phyloP scores from a whole-genome alignment of 371 early-diverging fungal species.

The Haplosporangium sp. region DNA sequence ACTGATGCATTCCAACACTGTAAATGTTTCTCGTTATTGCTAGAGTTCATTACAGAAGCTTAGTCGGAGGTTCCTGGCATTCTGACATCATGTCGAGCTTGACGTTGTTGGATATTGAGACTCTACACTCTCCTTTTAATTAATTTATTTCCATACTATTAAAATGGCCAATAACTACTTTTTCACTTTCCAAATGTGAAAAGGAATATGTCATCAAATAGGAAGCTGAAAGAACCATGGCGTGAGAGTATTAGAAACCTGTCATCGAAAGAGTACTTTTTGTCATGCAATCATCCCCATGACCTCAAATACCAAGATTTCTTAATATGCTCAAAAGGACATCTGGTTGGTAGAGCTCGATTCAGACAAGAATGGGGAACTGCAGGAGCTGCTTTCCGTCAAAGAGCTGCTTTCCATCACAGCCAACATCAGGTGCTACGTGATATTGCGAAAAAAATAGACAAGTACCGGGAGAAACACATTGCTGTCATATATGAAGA shows the following conservation, averaged over 20 bases:
- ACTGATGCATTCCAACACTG: conserved; percentile 16
- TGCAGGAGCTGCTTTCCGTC: conserved; percentile 1
- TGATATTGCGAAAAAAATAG: conserved; percentile 7
- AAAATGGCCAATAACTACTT: conserved; percentile 3
- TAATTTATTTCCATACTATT: background rate
- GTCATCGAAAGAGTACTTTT: conserved; percentile 15
- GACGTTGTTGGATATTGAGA: conserved; percentile 12
- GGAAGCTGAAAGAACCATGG: conserved; percentile 9
- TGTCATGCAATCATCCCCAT: conserved; percentile 4
- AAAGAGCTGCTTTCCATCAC: background rate
- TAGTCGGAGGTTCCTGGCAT: conserved; percentile 11
- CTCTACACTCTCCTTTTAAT: background rate
- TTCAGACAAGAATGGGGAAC: conserved; percentile 17
- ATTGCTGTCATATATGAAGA: conserved; percentile 7
- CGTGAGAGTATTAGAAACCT: conserved; percentile 1
- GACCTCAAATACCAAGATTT: conserved; percentile 11
- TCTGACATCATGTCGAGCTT: conserved; percentile 13
- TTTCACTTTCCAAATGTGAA: background rate
- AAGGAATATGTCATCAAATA: conserved; percentile 9
- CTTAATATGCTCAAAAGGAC: conserved; percentile 14
- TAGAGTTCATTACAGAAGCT: conserved; percentile 4
- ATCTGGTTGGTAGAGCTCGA: conserved; percentile 11
- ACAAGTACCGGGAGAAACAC: conserved; percentile 5
- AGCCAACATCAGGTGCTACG: conserved; percentile 14
- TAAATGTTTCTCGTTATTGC: conserved; percentile 9